A percentile compares a stretch with the other conserved stretches of the same genome.
Evolutionary conservation across 1,284 basidiomycete species (phyloP).

Genomic region (Melanopsichium pennsylvanicum): DNA sequence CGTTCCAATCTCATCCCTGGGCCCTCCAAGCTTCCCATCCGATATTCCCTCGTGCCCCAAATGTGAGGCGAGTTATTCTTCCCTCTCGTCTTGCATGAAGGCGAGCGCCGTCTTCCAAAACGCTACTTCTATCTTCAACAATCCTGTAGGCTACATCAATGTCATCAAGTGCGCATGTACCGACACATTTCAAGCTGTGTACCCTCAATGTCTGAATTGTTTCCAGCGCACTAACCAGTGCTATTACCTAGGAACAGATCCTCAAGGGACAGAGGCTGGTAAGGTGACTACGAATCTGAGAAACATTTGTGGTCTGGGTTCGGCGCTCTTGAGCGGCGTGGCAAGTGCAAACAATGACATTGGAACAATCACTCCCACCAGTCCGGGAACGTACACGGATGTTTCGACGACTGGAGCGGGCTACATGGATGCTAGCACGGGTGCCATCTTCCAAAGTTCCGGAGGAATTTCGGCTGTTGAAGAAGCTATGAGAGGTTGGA

Average conservation of each 20-base stretch:
- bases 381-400: conserved; percentile 38
- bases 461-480: conserved; percentile 9
- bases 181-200: conserved; percentile 74
- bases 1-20: conserved; percentile 39
- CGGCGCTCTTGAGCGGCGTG: conserved; percentile 48
- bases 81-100: conserved; percentile 51
- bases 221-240: conserved; percentile 57
- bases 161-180: conserved; percentile 76
- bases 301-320: conserved; percentile 49
- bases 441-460: conserved; percentile 36
- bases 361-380: conserved; percentile 11
- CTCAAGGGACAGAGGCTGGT: conserved; percentile 51
- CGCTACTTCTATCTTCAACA: conserved; percentile 52
- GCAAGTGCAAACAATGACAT: conserved; percentile 37
- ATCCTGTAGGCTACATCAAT: conserved; percentile 49
- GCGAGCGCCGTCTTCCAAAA: conserved; percentile 50
- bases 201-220: conserved; percentile 77
- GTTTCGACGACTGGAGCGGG: conserved; percentile 37
- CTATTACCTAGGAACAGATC: conserved; percentile 54
- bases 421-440: conserved; percentile 43
- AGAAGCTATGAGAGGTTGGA: conserved; percentile 14
- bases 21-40: conserved; percentile 48
- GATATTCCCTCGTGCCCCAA: conserved; percentile 49
- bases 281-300: conserved; percentile 46
- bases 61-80: conserved; percentile 47